Conservation (phyloP, 2,329 filamentous ascomycete genomes). For the Celoporthe dispersa region DNA sequence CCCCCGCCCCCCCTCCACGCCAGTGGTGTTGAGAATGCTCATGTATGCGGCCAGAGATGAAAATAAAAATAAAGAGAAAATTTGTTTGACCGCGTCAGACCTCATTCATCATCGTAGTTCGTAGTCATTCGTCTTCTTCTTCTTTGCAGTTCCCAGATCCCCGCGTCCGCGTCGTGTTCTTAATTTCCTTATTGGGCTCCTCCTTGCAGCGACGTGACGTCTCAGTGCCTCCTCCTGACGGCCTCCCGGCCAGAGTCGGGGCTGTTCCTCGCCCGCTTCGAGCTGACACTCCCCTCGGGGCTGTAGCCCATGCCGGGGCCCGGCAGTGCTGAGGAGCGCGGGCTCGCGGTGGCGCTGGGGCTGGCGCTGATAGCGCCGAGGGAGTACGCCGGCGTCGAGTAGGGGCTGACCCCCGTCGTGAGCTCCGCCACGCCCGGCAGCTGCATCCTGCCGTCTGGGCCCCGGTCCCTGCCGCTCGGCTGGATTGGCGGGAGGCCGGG, state of each 20-base stretch:
- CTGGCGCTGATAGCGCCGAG: constrained; percentile 45
- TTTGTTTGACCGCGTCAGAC: constrained; percentile 2
- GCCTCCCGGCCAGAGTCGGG: constrained; percentile 52
- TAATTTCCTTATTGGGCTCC: not conserved
- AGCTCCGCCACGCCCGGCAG: constrained; percentile 67
- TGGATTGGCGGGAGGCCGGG: constrained; percentile 60
- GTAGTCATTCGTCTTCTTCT: constrained; percentile 16
- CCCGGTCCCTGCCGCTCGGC: constrained; percentile 32
- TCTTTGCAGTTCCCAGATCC: not conserved
- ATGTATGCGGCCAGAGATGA: not conserved
- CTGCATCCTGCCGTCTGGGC: constrained; percentile 45
- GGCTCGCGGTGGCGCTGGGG: constrained; percentile 47
- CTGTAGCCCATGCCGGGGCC: constrained; percentile 39
- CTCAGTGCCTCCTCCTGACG: constrained; percentile 47
- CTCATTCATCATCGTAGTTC: constrained; percentile 21
- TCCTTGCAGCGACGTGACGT: not conserved
- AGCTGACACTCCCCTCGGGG: constrained; percentile 26
- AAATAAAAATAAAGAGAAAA: not conserved
- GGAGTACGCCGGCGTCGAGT: constrained; percentile 61
- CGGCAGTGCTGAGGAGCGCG: constrained; percentile 39
- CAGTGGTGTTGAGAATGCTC: constrained; percentile 1
- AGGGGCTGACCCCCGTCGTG: constrained; percentile 66
- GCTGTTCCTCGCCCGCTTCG: constrained; percentile 57
- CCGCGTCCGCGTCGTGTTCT: not conserved
- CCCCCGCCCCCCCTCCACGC: not conserved